Base-by-base conservation (phyloP, 331 rosid species). In the Ulmus americana region DNA sequence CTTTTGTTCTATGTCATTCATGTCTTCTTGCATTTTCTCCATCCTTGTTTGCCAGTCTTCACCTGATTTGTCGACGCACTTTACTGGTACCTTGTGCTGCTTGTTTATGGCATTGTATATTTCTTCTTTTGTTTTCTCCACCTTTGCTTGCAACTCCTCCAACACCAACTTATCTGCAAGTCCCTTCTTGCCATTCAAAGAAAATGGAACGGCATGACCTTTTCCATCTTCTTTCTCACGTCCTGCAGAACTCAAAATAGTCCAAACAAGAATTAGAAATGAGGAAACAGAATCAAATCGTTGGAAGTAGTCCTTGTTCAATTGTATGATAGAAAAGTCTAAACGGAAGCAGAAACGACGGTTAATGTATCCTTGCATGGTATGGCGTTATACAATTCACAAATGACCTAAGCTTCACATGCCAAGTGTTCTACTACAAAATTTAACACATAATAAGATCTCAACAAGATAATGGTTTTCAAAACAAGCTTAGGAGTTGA, bases 101-200 rank as follows among this genome's bases (percentile, higher is more conserved):
- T 78, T 82, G 76, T 74, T 74, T 16, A 63, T 59, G 2, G 35
- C 3, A 65, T 64, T 70, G 35, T 53, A 76, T 64, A 22, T 47
- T 45, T 68, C 66, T 45, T 76, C 90, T 69, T 79, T 77, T 72
- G 50, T 41, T 65, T 70, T 73, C 70, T 77, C 86, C 80, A 78
- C 64, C 64, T 74, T 77, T 28, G 79, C 69, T 28, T 59, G 79
- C 71, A 73, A 67, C 69, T 57, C 56, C 71, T 76, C 79, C 76
- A 77, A 73, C 71, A 71, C 78, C 65, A 73, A 68, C 64, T 82
- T 82, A 67, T 74, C 80, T 58, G 52, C 61, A 0, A 72, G 79
- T 52, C 65, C 76, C 60, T 76, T 74, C 49, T 68, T 63, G 65
- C 69, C 72, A 49, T 80, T 65, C 2, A 56, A 74, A 64, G 72